Evolutionary conservation across 2,329 filamentous ascomycete species (phyloP).

Genomic region (Ophiostoma novo-ulmi): DNA sequence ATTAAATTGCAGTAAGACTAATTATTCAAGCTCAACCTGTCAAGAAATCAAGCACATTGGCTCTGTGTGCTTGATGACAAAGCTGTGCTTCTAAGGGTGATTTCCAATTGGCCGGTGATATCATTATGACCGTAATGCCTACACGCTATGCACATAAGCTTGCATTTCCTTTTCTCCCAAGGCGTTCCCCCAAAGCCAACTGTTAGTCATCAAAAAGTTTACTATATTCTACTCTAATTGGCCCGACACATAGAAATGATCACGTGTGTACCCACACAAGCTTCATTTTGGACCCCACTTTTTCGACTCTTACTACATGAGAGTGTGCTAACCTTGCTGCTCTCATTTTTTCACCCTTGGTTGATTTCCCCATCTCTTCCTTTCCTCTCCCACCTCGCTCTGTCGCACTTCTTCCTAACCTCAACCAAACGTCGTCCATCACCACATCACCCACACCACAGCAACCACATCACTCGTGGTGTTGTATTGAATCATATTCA

Average conservation of each 20-base stretch:
- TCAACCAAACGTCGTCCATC: not conserved
- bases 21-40: no score
- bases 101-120: not conserved
- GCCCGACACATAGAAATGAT: not conserved
- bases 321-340: not conserved
- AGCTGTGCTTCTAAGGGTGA: not conserved
- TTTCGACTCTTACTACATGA: not conserved
- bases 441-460: not conserved
- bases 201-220: no score
- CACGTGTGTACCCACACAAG: slow-evolving; percentile 9
- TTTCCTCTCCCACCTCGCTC: slow-evolving; percentile 1
- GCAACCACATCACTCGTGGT: not conserved
- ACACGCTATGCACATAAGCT: not conserved
- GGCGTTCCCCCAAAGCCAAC: no score
- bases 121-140: not conserved
- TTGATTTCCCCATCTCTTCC: slow-evolving; percentile 1
- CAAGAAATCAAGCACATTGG: no score
- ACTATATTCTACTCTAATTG: not conserved
- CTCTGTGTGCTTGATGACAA: not conserved
- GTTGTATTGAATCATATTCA: not conserved
- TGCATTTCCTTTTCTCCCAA: not conserved
- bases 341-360: slow-evolving; percentile 8
- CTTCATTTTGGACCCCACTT: not conserved
- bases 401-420: slow-evolving; percentile 6
- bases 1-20: no score